Percentiles rank a stretch among this genome's conserved stretches.
Conservation (phyloP, 495 filamentous ascomycete genomes). For the Tuber calosporum region DNA sequence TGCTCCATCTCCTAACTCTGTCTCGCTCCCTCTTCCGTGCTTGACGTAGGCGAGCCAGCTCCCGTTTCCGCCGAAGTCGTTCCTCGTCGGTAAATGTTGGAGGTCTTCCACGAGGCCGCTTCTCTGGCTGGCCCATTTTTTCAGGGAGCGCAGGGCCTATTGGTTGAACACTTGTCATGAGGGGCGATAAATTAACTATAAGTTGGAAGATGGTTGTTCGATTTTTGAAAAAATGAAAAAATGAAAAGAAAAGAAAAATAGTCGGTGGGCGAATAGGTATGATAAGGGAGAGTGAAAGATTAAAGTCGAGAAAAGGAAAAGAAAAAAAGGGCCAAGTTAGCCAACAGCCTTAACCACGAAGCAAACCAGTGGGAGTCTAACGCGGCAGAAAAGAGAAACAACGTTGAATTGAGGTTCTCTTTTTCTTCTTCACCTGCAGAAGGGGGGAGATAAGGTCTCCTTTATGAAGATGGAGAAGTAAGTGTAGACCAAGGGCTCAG, state of each 20-base stretch:
- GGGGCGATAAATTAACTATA: background rate
- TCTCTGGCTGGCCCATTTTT: constrained; percentile 15
- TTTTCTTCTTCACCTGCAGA: background rate
- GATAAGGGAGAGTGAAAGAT: background rate
- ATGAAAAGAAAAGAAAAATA: background rate
- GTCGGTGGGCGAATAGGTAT: background rate
- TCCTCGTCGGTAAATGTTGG: constrained; percentile 37
- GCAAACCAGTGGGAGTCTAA: background rate
- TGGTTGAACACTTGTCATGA: background rate
- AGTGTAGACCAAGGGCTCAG: background rate
- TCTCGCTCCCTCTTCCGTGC: constrained; percentile 34
- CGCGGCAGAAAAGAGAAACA: background rate
- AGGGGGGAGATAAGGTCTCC: background rate
- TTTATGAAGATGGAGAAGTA: background rate
- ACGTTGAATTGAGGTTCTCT: background rate
- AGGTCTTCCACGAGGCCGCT: constrained; percentile 36
- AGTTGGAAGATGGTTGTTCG: background rate
- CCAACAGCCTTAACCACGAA: background rate
- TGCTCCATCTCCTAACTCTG: constrained; percentile 32
- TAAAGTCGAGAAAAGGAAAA: background rate
- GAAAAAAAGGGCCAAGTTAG: background rate
- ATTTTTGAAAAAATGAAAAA: background rate
- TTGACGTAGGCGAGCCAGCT: constrained; percentile 33
- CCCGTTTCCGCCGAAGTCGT: constrained; percentile 32
- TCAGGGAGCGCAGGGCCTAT: background rate